phyloP scores from a whole-genome alignment of 495 filamentous ascomycete genomes.

The Neurospora sp. region DNA sequence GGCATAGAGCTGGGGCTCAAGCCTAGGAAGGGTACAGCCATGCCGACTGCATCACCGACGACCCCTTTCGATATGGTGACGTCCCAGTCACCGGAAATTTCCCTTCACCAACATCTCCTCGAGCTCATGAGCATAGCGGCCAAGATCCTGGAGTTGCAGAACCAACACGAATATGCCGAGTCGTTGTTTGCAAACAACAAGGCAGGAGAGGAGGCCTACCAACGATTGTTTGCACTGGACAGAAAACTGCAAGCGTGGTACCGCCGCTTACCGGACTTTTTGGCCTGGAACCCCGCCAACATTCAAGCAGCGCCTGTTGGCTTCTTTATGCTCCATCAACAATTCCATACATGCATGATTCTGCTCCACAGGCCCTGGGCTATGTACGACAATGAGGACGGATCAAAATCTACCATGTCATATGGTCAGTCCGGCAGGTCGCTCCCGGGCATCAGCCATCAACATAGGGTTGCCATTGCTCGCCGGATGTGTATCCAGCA shows the following conservation, averaged over 20 bases:
- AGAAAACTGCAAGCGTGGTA: slow-evolving; percentile 44
- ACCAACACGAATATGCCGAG: slow-evolving; percentile 6
- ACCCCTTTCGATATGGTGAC: background rate
- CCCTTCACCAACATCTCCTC: slow-evolving; percentile 36
- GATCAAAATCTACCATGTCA: slow-evolving; percentile 10
- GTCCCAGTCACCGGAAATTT: slow-evolving; percentile 23
- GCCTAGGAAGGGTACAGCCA: slow-evolving; percentile 12
- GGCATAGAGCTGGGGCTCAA: slow-evolving; percentile 28
- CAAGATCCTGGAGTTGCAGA: slow-evolving; percentile 34
- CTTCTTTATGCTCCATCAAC: slow-evolving; percentile 44
- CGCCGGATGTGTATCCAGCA: slow-evolving; percentile 43
- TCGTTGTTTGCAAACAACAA: slow-evolving; percentile 15
- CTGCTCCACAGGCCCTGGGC: slow-evolving; percentile 42
- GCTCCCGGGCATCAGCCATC: slow-evolving; percentile 10
- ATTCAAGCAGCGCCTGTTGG: slow-evolving; percentile 38
- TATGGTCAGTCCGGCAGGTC: background rate
- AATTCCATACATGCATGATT: slow-evolving; percentile 42
- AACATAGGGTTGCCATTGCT: slow-evolving; percentile 33
- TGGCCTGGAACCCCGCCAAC: slow-evolving; percentile 40
- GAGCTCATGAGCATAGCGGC: slow-evolving; percentile 45
- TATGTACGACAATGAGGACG: slow-evolving; percentile 21
- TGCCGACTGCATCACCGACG: background rate
- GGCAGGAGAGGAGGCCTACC: slow-evolving; percentile 31
- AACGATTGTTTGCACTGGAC: slow-evolving; percentile 36
- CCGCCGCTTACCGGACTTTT: slow-evolving; percentile 32